Conservation (phyloP, 176 grass and related monocot species). For the Guadua angustifolia region DNA sequence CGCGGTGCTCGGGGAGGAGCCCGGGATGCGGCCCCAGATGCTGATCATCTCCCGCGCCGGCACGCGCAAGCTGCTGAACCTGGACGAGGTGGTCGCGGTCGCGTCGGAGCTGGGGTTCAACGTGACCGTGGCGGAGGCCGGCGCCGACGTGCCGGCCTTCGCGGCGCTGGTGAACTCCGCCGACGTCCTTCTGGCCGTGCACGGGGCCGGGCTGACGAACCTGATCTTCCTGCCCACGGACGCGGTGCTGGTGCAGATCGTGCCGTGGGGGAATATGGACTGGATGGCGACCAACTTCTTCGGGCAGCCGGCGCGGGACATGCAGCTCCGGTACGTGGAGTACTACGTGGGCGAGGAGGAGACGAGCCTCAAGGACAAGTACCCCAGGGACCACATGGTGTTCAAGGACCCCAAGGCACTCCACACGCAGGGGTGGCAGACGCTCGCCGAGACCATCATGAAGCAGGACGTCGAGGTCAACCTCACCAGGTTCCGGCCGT, state of each 20-base stretch:
- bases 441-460: slow-evolving; percentile 65
- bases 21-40: slow-evolving; percentile 53
- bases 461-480: slow-evolving; percentile 78
- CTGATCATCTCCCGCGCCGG: slow-evolving; percentile 57
- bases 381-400: slow-evolving; percentile 56
- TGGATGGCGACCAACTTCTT: slow-evolving; percentile 73
- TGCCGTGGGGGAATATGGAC: slow-evolving; percentile 86
- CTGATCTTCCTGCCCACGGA: slow-evolving; percentile 55
- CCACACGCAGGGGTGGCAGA: slow-evolving; percentile 58
- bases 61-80: slow-evolving; percentile 59
- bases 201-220: slow-evolving; percentile 69
- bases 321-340: slow-evolving; percentile 74
- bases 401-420: slow-evolving; percentile 63
- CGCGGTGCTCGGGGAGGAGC: slow-evolving; percentile 48
- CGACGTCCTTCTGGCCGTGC: slow-evolving; percentile 66
- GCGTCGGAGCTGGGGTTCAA: slow-evolving; percentile 62
- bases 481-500: slow-evolving; percentile 51
- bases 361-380: slow-evolving; percentile 69
- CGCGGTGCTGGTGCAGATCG: slow-evolving; percentile 64
- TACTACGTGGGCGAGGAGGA: slow-evolving; percentile 69
- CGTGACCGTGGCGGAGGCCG: slow-evolving; percentile 52
- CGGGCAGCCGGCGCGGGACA: slow-evolving; percentile 48
- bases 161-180: slow-evolving; percentile 61
- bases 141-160: slow-evolving; percentile 50
- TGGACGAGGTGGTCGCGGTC: slow-evolving; percentile 42